phyloP scores from a whole-genome alignment of 2,329 filamentous ascomycete species.

The Aspergillus ochraceoroseus region DNA sequence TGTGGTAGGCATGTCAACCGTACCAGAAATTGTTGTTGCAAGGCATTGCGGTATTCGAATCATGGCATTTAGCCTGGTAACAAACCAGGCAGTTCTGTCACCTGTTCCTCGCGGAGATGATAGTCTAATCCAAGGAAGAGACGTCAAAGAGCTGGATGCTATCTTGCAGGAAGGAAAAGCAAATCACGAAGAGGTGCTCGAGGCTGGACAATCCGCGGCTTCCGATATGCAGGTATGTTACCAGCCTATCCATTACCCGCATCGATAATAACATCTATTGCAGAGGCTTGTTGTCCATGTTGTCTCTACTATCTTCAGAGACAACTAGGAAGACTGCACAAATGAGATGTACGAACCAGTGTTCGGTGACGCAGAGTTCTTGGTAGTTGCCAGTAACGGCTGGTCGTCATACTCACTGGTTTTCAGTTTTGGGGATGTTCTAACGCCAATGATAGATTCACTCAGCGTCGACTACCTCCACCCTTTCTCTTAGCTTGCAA shows the following conservation, averaged over 20 bases:
- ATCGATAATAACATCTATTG: constrained; percentile 19
- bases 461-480: constrained; percentile 20
- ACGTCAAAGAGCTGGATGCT: constrained; percentile 48
- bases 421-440: no score
- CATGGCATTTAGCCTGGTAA: constrained; percentile 61
- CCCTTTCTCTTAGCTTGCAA: constrained; percentile 56
- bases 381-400: no score
- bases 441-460: constrained; percentile 14
- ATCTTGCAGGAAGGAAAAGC: constrained; percentile 57
- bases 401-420: neutral
- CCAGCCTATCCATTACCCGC: neutral
- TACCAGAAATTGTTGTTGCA: constrained; percentile 63
- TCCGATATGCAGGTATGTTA: constrained; percentile 56
- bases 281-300: constrained; percentile 38
- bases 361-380: no score
- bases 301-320: constrained; percentile 30
- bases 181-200: constrained; percentile 61
- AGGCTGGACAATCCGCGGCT: constrained; percentile 56
- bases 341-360: no score
- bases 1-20: constrained; percentile 66
- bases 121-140: constrained; percentile 48
- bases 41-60: constrained; percentile 60
- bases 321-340: constrained; percentile 3
- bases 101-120: constrained; percentile 57
- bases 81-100: constrained; percentile 59